Evolutionary conservation across 2,329 filamentous ascomycete genomes (phyloP).

Genomic region (Samsoniella hepiali): DNA sequence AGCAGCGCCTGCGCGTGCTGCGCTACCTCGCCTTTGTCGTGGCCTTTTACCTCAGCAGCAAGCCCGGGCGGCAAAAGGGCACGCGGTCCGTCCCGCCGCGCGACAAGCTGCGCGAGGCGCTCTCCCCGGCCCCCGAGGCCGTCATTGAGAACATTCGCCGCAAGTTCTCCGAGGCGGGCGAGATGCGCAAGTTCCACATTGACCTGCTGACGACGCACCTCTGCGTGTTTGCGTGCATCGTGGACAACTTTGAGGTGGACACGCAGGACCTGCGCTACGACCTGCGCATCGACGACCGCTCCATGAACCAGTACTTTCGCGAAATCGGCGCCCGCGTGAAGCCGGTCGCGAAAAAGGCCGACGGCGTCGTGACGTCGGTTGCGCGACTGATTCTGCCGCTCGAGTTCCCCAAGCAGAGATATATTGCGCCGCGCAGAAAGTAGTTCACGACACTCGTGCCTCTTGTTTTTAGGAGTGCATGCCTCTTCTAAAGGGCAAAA

Average conservation of each 20-base stretch:
- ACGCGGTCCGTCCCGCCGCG: slow-evolving; percentile 53
- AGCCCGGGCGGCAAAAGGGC: slow-evolving; percentile 45
- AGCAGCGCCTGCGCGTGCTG: slow-evolving; percentile 53
- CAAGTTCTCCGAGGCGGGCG: slow-evolving; percentile 62
- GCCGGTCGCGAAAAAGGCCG: slow-evolving; percentile 58
- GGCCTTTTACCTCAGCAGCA: slow-evolving; percentile 48
- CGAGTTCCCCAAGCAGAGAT: slow-evolving; percentile 68
- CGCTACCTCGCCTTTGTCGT: slow-evolving; percentile 59
- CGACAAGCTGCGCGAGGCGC: slow-evolving; percentile 57
- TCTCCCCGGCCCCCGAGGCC: slow-evolving; percentile 56
- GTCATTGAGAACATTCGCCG: slow-evolving; percentile 65
- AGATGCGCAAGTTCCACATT: slow-evolving; percentile 67
- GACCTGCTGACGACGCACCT: slow-evolving; percentile 73
- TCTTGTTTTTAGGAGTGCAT: neutral
- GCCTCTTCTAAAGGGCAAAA: neutral
- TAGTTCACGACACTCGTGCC: neutral
- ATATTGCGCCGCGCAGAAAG: slow-evolving; percentile 26
- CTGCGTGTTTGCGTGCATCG: slow-evolving; percentile 65
- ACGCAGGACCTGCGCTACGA: slow-evolving; percentile 68
- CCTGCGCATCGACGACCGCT: slow-evolving; percentile 66
- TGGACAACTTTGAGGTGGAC: slow-evolving; percentile 72
- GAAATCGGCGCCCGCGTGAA: slow-evolving; percentile 72
- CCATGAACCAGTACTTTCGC: slow-evolving; percentile 67
- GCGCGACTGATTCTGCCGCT: slow-evolving; percentile 75
- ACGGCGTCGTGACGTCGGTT: slow-evolving; percentile 52